phyloP scores from a whole-genome alignment of 2,329 filamentous ascomycete genomes.

The Trichoderma oligosporum region DNA sequence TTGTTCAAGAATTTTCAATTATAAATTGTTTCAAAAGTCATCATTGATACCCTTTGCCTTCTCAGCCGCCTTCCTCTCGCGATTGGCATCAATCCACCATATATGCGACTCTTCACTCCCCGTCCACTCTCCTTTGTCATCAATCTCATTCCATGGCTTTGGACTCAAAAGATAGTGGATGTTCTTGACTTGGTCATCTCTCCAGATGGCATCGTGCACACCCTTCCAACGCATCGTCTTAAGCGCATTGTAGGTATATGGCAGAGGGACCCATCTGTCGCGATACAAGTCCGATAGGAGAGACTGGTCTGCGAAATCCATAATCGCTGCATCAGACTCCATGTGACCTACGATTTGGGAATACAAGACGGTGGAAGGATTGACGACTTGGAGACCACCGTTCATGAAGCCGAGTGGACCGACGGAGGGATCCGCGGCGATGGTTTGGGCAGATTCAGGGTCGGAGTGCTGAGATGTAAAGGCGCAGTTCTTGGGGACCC shows the following conservation, averaged over 20 bases:
- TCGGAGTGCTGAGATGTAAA: conserved; percentile 52
- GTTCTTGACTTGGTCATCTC: conserved; percentile 56
- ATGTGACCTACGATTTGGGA: conserved; percentile 50
- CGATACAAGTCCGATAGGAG: conserved; percentile 54
- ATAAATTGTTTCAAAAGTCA: conserved; percentile 4
- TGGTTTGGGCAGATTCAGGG: conserved; percentile 45
- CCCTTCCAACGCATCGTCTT: conserved; percentile 54
- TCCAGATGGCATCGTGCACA: conserved; percentile 55
- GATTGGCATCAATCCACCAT: conserved; percentile 55
- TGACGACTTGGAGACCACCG: conserved; percentile 49
- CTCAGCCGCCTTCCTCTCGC: conserved; percentile 42
- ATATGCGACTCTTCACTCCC: conserved; percentile 47
- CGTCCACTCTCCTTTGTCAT: conserved; percentile 41
- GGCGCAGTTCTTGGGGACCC: conserved; percentile 56
- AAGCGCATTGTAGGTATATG: conserved; percentile 60
- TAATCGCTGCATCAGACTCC: conserved; percentile 42
- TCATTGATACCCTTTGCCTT: conserved; percentile 35
- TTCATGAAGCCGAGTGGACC: conserved; percentile 49
- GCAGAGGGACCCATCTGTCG: conserved; percentile 54
- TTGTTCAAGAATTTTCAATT: conserved; percentile 10
- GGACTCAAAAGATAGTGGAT: conserved; percentile 59
- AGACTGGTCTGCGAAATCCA: conserved; percentile 59
- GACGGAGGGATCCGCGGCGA: conserved; percentile 42
- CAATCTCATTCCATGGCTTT: conserved; percentile 58
- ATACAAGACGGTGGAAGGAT: conserved; percentile 48